Conservation (phyloP, 179 eudicot species). For the Patellifolia procumbens region DNA sequence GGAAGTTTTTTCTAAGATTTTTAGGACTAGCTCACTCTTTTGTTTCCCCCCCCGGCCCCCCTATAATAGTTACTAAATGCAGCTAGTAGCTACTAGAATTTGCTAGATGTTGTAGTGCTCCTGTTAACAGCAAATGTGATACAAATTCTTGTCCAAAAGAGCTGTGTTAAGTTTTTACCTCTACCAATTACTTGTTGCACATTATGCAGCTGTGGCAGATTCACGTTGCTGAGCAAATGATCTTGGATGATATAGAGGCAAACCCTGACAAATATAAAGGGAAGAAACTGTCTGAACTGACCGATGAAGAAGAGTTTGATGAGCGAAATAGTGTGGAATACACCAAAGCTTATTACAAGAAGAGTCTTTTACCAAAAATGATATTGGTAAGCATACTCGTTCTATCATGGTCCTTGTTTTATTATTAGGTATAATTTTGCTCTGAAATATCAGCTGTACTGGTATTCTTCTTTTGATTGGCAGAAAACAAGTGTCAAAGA, state of each 20-base stretch:
- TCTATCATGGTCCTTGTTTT: neutral
- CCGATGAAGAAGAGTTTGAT: conserved; percentile 85
- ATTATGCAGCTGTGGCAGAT: conserved; percentile 83
- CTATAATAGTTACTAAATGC: neutral
- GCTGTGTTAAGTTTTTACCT: neutral
- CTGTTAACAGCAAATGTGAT: neutral
- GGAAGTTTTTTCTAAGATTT: neutral
- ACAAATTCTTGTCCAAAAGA: neutral
- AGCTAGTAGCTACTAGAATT: neutral
- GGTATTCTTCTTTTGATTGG: conserved; percentile 23
- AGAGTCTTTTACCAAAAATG: conserved; percentile 50
- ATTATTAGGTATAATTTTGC: neutral
- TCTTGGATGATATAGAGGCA: conserved; percentile 82
- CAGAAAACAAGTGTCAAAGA: conserved; percentile 88
- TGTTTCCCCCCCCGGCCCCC: too few species aligned
- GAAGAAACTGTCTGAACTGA: conserved; percentile 65
- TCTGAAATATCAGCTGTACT: conserved; percentile 12
- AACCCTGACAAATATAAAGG: conserved; percentile 83
- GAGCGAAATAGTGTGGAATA: conserved; percentile 66
- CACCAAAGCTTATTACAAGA: conserved; percentile 58
- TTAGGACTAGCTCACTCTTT: neutral
- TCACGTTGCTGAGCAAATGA: conserved; percentile 91
- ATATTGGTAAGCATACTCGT: conserved; percentile 55
- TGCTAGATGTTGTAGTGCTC: neutral
- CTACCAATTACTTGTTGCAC: conserved; percentile 4